Evolutionary conservation across 257 asterid genomes (phyloP), one percentile per base, ranked within the genome.

Genomic region (Eucommia ulmoides): DNA sequence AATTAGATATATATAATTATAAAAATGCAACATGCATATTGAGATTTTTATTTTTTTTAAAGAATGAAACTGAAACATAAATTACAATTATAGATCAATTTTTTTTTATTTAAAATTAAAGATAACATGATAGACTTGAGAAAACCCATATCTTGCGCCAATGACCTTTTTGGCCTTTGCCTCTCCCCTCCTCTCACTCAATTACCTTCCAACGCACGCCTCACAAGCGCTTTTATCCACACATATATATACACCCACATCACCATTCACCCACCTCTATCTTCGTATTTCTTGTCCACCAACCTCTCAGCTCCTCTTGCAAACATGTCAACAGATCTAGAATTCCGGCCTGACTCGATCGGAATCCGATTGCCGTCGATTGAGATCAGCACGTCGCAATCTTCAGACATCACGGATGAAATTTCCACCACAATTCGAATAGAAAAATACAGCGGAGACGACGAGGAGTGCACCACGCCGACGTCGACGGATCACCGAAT

Each of bases 301-400:
- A 68, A 35, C 72, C 1, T 1, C 33, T 20, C 55, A 51, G 23
- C 20, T 9, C 61, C 24, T 33, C 52, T 20, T 24, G 19, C 18
- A 51, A 55, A 24, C 49, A 79, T 80, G 82, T 66, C 82, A 23
- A 56, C 74, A 49, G 76, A 77, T 74, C 76, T 74, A 22, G 66
- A 80, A 46, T 45, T 69, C 29, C 51, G 52, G 7, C 69, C 24
- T 45, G 47, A 59, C 8, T 25, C 47, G 26, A 17, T 47, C 5
- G 62, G 50, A 53, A 41, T 49, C 26, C 29, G 55, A 51, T 58
- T 64, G 0, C 79, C 74, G 50, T 44, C 66, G 22, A 69, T 64
- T 65, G 67, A 66, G 19, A 55, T 50, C 16, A 23, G 16, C 20
- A 23, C 65, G 20, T 23, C 65, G 2, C 56, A 20, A 19, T 22